A percentile compares a stretch with the other conserved stretches of the same genome.
Evolutionary conservation across 2,329 filamentous ascomycete species (phyloP).

Genomic region (Fonsecaea multimorphosa): DNA sequence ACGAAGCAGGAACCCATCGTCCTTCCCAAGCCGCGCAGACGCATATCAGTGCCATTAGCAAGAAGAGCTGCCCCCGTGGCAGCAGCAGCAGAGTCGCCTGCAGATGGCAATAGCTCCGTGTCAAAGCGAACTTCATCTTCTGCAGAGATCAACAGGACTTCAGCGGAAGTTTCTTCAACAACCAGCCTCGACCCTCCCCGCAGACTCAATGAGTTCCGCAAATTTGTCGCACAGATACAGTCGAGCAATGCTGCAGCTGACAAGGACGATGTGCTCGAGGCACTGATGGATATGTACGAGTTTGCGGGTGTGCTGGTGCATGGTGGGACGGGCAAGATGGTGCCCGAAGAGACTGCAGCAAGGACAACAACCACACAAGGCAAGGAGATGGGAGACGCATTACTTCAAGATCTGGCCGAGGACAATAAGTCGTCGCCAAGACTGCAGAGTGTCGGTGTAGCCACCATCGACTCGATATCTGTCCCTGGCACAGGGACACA

Average conservation of each 20-base stretch:
- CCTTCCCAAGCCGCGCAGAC: constrained; percentile 11
- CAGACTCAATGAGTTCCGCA: constrained; percentile 21
- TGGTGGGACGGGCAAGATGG: constrained; percentile 30
- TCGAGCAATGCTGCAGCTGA: constrained; percentile 24
- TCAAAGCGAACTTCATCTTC: background rate
- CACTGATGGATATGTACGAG: constrained; percentile 27
- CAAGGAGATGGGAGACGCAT: constrained; percentile 48
- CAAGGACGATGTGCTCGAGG: constrained; percentile 22
- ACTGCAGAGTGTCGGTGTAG: background rate
- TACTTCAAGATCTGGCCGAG: constrained; percentile 35
- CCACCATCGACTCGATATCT: constrained; percentile 23
- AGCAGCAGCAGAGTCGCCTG: background rate
- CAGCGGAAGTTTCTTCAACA: constrained; percentile 5
- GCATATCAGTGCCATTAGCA: constrained; percentile 7
- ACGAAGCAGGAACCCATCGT: constrained; percentile 12
- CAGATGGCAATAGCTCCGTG: background rate
- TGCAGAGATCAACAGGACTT: background rate
- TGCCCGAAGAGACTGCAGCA: constrained; percentile 11
- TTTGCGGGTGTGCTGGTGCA: constrained; percentile 34
- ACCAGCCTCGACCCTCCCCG: constrained; percentile 18
- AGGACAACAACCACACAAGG: constrained; percentile 23
- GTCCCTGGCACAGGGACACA: constrained; percentile 32
- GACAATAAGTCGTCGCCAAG: constrained; percentile 34
- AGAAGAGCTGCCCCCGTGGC: constrained; percentile 4
- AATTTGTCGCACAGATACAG: constrained; percentile 30